Percentiles rank a stretch among this genome's conserved stretches.
These are phyloP conservation scores for Fusarium sp. DNA, from an alignment of 2,329 filamentous ascomycete genomes.

Conservation along the genomic window DNA sequence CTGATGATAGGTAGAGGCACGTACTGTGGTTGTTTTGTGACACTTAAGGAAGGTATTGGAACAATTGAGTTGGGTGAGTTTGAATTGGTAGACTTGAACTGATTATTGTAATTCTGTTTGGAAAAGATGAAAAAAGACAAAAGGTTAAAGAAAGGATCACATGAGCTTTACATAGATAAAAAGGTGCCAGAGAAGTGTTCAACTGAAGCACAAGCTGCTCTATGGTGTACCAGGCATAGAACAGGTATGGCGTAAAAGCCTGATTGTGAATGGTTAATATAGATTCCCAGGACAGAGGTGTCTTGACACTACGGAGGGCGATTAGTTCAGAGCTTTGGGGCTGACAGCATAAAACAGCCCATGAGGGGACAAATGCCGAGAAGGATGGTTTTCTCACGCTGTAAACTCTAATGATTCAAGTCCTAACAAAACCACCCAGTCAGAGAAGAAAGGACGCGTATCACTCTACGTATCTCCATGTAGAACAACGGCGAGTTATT, in stretches of 20 bases:
- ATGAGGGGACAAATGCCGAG: background rate
- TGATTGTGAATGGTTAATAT: background rate
- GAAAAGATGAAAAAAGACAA: rapidly evolving
- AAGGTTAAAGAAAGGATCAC: background rate
- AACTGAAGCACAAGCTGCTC: too few species aligned
- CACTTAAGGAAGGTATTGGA: rapidly evolving
- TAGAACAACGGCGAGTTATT: too few species aligned
- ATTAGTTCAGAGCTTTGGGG: background rate
- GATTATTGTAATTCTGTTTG: background rate
- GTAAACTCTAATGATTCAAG: background rate
- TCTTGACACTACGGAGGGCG: rapidly evolving
- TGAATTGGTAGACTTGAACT: too few species aligned
- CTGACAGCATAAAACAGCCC: background rate
- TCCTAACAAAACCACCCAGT: background rate
- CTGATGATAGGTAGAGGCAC: rapidly evolving
- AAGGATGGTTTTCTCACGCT: too few species aligned
- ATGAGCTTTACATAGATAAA: background rate
- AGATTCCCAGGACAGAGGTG: background rate
- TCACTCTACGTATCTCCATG: too few species aligned
- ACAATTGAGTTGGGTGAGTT: too few species aligned
- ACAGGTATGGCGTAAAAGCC: too few species aligned
- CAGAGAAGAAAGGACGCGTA: background rate
- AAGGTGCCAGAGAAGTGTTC: too few species aligned
- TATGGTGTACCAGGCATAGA: too few species aligned
- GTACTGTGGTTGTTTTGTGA: rapidly evolving